phyloP scores from a whole-genome alignment of 176 grass and related monocot species.

The Thalia dealbata region DNA sequence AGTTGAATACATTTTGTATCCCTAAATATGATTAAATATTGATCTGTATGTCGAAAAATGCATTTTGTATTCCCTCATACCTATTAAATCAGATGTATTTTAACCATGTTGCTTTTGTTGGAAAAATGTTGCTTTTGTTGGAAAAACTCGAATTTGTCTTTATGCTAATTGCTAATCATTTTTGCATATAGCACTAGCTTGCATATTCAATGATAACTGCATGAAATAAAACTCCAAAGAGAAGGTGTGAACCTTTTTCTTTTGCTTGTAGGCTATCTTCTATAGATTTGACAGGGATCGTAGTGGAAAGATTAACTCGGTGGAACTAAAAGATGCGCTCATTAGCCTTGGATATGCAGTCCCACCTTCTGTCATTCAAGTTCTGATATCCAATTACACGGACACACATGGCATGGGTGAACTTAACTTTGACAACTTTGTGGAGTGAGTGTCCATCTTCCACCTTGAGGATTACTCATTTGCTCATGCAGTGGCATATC shows the following conservation, averaged over 20 bases:
- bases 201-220: neutral
- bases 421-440: conserved; percentile 74
- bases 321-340: conserved; percentile 65
- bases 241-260: neutral
- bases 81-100: too few relatives aligned
- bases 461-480: neutral
- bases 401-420: conserved; percentile 28
- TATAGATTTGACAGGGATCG: conserved; percentile 62
- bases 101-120: neutral
- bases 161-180: neutral
- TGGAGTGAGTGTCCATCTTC: conserved; percentile 45
- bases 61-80: too few relatives aligned
- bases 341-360: conserved; percentile 63
- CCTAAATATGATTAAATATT: neutral
- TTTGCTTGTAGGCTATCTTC: conserved; percentile 45
- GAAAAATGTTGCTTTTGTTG: neutral
- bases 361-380: conserved; percentile 52
- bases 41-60: neutral
- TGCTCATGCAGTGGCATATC: neutral
- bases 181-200: neutral
- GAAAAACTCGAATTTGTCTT: neutral
- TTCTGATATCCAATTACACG: conserved; percentile 64
- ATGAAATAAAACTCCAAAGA: neutral
- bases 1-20: neutral
- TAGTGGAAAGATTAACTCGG: conserved; percentile 66